Percentiles rank a stretch among this genome's conserved stretches.
Conservation (phyloP, 2,329 filamentous ascomycete species). For the Penicillium glabrum region DNA sequence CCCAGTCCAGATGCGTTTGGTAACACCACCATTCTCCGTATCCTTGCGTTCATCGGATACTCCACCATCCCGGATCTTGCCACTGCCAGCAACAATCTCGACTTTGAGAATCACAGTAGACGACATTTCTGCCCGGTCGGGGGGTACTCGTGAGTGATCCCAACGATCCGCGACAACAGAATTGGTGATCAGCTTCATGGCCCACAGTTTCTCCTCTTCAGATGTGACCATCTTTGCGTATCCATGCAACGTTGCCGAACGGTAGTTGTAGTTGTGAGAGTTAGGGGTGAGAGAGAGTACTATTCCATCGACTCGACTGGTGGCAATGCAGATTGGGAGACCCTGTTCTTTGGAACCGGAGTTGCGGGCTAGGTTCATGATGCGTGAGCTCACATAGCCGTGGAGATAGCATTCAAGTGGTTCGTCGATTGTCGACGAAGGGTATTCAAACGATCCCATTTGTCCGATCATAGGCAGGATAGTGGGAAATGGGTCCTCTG, state of each 20-base stretch:
- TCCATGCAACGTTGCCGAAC: slow-evolving; percentile 75
- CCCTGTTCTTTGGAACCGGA: slow-evolving; percentile 47
- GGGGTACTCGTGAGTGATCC: slow-evolving; percentile 67
- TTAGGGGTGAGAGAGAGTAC: slow-evolving; percentile 78
- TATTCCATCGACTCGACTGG: slow-evolving; percentile 74
- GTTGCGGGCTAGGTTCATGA: slow-evolving; percentile 65
- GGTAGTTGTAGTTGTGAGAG: slow-evolving; percentile 84
- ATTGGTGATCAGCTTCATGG: slow-evolving; percentile 77
- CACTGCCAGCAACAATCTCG: slow-evolving; percentile 67
- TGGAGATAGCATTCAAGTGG: slow-evolving; percentile 78
- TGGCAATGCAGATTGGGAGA: slow-evolving; percentile 70
- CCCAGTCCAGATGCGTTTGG: slow-evolving; percentile 57
- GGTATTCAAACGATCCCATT: slow-evolving; percentile 69
- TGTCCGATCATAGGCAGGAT: slow-evolving; percentile 84
- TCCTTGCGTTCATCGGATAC: slow-evolving; percentile 64
- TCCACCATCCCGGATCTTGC: slow-evolving; percentile 68
- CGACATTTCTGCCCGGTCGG: slow-evolving; percentile 71
- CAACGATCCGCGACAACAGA: slow-evolving; percentile 69
- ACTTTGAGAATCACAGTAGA: slow-evolving; percentile 73
- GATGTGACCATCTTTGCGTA: slow-evolving; percentile 68
- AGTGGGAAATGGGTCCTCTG: slow-evolving; percentile 68
- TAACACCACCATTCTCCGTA: slow-evolving; percentile 47
- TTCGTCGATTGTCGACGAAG: slow-evolving; percentile 61
- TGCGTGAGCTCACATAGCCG: slow-evolving; percentile 76
- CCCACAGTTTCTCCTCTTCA: slow-evolving; percentile 70